Evolutionary conservation across 2,329 filamentous ascomycete genomes (phyloP).

Genomic region (Penicillium hesseltinei): DNA sequence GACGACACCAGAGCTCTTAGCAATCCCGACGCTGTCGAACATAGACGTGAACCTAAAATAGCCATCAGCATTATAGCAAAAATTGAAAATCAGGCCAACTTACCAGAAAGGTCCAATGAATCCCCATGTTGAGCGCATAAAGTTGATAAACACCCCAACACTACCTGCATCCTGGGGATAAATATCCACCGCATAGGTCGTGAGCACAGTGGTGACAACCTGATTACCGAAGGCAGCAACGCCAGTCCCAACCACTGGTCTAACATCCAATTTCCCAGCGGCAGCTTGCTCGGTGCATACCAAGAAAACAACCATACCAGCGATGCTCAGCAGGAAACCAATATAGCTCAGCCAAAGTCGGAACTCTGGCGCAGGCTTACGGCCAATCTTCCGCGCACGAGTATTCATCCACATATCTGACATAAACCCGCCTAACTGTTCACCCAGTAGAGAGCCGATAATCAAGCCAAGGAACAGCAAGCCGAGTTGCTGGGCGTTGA

Average conservation of each 20-base stretch:
- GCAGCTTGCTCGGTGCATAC: constrained; percentile 51
- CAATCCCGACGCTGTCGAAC: constrained; percentile 35
- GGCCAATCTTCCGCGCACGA: constrained; percentile 30
- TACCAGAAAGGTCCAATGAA: constrained; percentile 39
- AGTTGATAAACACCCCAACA: constrained; percentile 60
- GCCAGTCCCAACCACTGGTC: constrained; percentile 55
- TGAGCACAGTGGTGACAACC: constrained; percentile 60
- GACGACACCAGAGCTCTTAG: constrained; percentile 28
- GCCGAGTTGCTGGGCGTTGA: constrained; percentile 58
- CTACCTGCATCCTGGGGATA: constrained; percentile 54
- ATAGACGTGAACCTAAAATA: constrained; percentile 14
- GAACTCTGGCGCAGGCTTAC: constrained; percentile 50
- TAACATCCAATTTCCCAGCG: constrained; percentile 52
- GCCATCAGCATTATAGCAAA: background rate
- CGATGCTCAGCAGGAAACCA: constrained; percentile 52
- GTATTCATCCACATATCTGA: constrained; percentile 58
- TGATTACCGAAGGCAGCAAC: constrained; percentile 58
- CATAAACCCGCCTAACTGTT: constrained; percentile 56
- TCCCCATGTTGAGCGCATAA: constrained; percentile 47
- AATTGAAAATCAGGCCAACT: constrained; percentile 20
- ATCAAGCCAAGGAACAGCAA: constrained; percentile 60
- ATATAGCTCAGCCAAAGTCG: constrained; percentile 58
- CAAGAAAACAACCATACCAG: constrained; percentile 56
- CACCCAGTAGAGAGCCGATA: constrained; percentile 57
- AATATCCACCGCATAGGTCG: constrained; percentile 60